Conservation (phyloP, 1,284 basidiomycete species). For the Amylostereum chailletii region DNA sequence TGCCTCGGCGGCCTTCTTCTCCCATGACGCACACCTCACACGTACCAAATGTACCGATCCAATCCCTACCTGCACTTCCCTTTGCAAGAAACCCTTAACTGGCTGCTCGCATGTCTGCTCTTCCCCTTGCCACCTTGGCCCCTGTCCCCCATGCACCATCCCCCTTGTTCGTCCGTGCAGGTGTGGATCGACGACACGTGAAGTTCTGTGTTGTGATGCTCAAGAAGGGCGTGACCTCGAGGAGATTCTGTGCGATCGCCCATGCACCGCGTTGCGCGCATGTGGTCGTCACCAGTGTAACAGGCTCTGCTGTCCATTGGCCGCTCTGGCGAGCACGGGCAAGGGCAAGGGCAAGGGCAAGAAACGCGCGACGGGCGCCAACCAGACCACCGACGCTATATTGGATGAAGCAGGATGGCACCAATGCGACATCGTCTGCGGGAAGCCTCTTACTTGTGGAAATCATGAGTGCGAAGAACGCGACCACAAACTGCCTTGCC, state of each 20-base stretch:
- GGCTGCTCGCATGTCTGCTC: conserved; percentile 66
- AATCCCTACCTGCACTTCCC: conserved; percentile 69
- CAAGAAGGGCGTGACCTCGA: conserved; percentile 24
- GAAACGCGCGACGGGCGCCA: conserved; percentile 20
- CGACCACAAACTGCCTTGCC: conserved; percentile 79
- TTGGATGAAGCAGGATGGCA: conserved; percentile 60
- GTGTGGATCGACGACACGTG: conserved; percentile 61
- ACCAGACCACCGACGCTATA: conserved; percentile 19
- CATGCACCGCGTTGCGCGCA: conserved; percentile 64
- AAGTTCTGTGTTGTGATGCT: conserved; percentile 40
- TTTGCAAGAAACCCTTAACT: conserved; percentile 57
- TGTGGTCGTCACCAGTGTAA: conserved; percentile 82
- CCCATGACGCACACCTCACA: conserved; percentile 24
- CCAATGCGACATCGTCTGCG: conserved; percentile 73
- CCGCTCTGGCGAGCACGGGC: conserved; percentile 40
- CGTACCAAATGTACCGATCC: conserved; percentile 63
- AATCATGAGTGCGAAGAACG: conserved; percentile 67
- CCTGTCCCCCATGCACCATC: conserved; percentile 71
- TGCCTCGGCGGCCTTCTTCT: conserved; percentile 21
- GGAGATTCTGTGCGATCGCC: conserved; percentile 71
- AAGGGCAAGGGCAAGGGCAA: conserved; percentile 61
- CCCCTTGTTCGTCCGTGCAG: conserved; percentile 68
- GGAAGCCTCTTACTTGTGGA: conserved; percentile 64
- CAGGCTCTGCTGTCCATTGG: conserved; percentile 80
- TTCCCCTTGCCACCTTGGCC: conserved; percentile 45